A percentile compares a stretch with the other conserved stretches of the same genome.
Conservation (phyloP, 305 asterid species). For the Fraxinus albicans region DNA sequence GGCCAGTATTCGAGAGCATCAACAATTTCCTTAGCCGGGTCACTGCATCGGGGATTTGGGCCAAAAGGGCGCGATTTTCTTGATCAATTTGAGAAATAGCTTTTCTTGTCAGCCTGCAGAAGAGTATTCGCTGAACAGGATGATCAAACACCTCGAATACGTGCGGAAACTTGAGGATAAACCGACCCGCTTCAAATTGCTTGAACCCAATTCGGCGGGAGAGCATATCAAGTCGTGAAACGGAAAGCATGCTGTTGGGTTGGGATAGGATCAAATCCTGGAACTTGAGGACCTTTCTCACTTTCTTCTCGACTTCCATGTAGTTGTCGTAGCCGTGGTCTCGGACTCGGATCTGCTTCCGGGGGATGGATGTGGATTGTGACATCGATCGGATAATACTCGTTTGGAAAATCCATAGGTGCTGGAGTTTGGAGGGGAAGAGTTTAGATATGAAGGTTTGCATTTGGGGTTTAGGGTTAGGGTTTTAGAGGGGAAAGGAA, state of each 20-base stretch:
- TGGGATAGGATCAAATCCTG: conserved; percentile 68
- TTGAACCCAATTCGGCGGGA: conserved; percentile 75
- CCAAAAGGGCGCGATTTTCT: conserved; percentile 66
- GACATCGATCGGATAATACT: conserved; percentile 51
- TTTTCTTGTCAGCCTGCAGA: conserved; percentile 61
- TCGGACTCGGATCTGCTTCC: conserved; percentile 65
- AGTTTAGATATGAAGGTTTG: conserved; percentile 32
- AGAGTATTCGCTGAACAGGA: conserved; percentile 86
- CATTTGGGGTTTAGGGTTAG: conserved; percentile 32
- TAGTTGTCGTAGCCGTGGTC: conserved; percentile 79
- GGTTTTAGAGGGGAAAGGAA: conserved; percentile 10
- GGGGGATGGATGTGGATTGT: conserved; percentile 81
- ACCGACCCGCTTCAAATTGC: conserved; percentile 65
- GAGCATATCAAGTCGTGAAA: conserved; percentile 63
- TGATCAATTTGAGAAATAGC: conserved; percentile 64
- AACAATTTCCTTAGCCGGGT: conserved; percentile 66
- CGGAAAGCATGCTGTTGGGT: conserved; percentile 56
- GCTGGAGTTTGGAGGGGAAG: conserved; percentile 23
- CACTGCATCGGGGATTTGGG: conserved; percentile 61
- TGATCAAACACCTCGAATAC: conserved; percentile 87
- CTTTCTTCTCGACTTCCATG: conserved; percentile 86
- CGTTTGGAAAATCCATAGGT: background rate
- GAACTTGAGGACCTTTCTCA: conserved; percentile 67
- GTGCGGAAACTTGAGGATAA: conserved; percentile 74
- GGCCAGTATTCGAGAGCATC: conserved; percentile 69